A percentile compares a stretch with the other conserved stretches of the same genome.
These are phyloP conservation scores for Irpex rosettiformis DNA, from an alignment of 1,284 basidiomycete species.

Conservation along the genomic window DNA sequence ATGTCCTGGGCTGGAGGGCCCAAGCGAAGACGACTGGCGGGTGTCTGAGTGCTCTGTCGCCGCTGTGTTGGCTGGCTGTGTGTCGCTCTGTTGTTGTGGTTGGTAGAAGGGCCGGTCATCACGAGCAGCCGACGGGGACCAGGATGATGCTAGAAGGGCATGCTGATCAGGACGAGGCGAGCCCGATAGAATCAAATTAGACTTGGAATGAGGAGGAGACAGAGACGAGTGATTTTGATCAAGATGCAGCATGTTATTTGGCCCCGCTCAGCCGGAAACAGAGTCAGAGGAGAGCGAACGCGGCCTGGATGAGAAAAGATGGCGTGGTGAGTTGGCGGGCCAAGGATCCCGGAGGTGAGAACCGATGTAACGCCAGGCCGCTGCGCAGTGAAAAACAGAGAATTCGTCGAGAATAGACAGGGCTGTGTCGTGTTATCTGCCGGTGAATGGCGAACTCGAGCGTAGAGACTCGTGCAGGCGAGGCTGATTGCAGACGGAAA, in stretches of 20 bases:
- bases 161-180: constrained; percentile 34
- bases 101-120: constrained; percentile 28
- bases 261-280: constrained; percentile 24
- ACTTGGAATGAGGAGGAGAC: constrained; percentile 38
- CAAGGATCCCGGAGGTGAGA: constrained; percentile 17
- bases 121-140: constrained; percentile 33
- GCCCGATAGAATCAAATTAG: constrained; percentile 44
- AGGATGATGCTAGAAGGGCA: constrained; percentile 33
- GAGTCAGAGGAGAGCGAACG: constrained; percentile 21
- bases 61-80: constrained; percentile 23
- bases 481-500: constrained; percentile 12
- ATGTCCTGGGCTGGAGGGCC: constrained; percentile 26
- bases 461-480: constrained; percentile 5
- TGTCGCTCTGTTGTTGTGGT: constrained; percentile 26
- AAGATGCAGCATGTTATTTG: constrained; percentile 51
- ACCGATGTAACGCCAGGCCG: constrained; percentile 17
- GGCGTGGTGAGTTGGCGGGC: constrained; percentile 21
- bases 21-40: constrained; percentile 13
- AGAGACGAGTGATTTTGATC: constrained; percentile 47
- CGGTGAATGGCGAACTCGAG: background rate
- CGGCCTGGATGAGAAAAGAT: constrained; percentile 22
- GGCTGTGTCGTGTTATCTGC: background rate
- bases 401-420: background rate
- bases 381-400: constrained; percentile 3
- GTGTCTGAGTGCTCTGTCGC: constrained; percentile 9